Percentiles rank a stretch among this genome's conserved stretches.
Conservation (phyloP, 169 alveolate species). For the Besnoitia besnoiti region DNA sequence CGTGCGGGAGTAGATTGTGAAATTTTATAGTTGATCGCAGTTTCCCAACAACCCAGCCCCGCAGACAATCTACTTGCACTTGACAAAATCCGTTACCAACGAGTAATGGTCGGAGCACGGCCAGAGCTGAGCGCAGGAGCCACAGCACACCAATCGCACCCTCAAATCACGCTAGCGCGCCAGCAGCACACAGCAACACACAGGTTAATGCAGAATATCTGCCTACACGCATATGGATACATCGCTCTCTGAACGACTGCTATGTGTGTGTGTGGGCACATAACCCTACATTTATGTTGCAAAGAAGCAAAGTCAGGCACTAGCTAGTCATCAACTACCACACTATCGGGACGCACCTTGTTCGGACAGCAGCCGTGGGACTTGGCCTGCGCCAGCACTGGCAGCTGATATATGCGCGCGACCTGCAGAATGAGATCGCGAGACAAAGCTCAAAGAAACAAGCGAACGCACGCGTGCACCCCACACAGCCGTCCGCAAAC, state of each 20-base stretch:
- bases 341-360: neutral
- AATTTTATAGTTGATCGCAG: neutral
- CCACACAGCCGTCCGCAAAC: too few species aligned
- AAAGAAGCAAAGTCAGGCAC: too few species aligned
- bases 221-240: too few species aligned
- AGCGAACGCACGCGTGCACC: too few species aligned
- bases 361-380: constrained; percentile 15
- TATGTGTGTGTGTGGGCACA: neutral
- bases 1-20: neutral
- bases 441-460: too few species aligned
- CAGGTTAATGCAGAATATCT: too few species aligned
- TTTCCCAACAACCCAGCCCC: neutral
- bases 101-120: constrained; percentile 51
- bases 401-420: constrained; percentile 33
- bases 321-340: too few species aligned
- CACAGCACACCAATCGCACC: neutral
- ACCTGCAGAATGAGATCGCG: neutral
- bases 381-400: neutral
- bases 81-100: constrained; percentile 19
- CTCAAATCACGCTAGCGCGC: too few species aligned
- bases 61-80: neutral
- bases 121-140: constrained; percentile 41
- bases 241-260: too few species aligned
- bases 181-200: neutral
- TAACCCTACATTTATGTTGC: too few species aligned